Evolutionary conservation across 2,329 filamentous ascomycete genomes (phyloP).

Genomic region (Calcarisporium arbuscula): DNA sequence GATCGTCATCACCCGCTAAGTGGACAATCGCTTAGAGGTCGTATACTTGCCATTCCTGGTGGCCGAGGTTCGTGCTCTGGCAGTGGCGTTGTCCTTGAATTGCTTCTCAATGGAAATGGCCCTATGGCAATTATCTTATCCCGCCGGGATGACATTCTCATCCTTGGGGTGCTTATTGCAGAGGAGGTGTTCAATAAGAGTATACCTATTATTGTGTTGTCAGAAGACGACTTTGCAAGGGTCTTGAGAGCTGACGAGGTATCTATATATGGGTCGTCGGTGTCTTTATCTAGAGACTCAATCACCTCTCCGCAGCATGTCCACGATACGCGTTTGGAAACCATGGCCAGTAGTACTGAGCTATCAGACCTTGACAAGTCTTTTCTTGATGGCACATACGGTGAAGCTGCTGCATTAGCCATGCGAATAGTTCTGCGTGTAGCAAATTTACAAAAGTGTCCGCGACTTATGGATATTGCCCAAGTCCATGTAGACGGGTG

Average conservation of each 20-base stretch:
- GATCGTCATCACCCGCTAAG: slow-evolving; percentile 36
- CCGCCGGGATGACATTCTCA: slow-evolving; percentile 35
- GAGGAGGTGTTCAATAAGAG: slow-evolving; percentile 30
- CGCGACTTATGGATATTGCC: slow-evolving; percentile 26
- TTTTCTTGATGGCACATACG: slow-evolving; percentile 22
- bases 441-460: slow-evolving; percentile 26
- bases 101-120: slow-evolving; percentile 30
- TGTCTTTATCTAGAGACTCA: too few species aligned
- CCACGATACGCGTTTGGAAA: not conserved
- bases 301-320: too few species aligned
- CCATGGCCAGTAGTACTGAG: not conserved
- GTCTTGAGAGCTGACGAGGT: not conserved
- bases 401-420: slow-evolving; percentile 26
- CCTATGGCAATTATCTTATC: slow-evolving; percentile 36
- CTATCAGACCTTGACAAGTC: slow-evolving; percentile 14
- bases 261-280: too few species aligned
- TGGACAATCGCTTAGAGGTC: slow-evolving; percentile 22
- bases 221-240: slow-evolving; percentile 9
- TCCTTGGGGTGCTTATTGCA: slow-evolving; percentile 37
- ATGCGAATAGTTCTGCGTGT: slow-evolving; percentile 31
- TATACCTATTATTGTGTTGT: slow-evolving; percentile 32
- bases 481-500: slow-evolving; percentile 38
- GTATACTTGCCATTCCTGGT: slow-evolving; percentile 35
- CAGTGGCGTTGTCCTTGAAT: slow-evolving; percentile 37
- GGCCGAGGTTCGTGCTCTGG: slow-evolving; percentile 42